Evolutionary conservation across 1,284 basidiomycete genomes (phyloP).

Genomic region (Pseudomicrostroma phylloplanum): DNA sequence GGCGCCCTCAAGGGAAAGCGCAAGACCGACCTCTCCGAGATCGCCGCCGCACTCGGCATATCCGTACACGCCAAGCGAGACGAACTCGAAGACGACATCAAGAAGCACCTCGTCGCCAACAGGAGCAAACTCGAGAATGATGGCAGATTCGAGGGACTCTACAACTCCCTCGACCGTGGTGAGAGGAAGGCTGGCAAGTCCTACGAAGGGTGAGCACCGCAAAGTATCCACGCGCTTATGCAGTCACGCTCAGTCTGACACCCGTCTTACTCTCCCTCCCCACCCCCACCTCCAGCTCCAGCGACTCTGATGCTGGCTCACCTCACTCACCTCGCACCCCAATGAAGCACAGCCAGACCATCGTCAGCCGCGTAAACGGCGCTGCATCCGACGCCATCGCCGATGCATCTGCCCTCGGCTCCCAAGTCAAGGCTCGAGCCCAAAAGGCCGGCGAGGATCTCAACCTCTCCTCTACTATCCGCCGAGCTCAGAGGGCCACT

Average conservation of each 20-base stretch:
- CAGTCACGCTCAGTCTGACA: too few species aligned
- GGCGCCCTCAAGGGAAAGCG: constrained; percentile 1
- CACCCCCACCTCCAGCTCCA: too few species aligned
- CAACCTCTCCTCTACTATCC: too few species aligned
- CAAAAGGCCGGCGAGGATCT: too few species aligned
- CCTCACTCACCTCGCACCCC: too few species aligned
- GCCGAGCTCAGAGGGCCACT: too few species aligned
- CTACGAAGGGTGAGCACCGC: constrained; percentile 1
- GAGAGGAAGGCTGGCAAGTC: background rate
- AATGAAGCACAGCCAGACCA: too few species aligned
- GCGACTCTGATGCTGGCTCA: too few species aligned
- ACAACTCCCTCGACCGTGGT: background rate
- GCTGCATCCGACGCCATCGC: too few species aligned
- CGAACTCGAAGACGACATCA: background rate
- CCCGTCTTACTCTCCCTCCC: too few species aligned
- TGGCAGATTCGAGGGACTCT: constrained; percentile 3
- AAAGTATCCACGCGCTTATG: too few species aligned
- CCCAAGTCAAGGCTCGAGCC: constrained; percentile 3
- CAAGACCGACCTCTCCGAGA: constrained; percentile 1
- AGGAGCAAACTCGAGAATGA: background rate
- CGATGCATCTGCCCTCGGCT: constrained; percentile 7
- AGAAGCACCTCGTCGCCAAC: background rate
- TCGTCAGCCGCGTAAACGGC: too few species aligned
- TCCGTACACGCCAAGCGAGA: background rate
- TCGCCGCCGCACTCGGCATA: background rate